Conservation (phyloP, 495 filamentous ascomycete genomes). For the Tirmania nivea region DNA sequence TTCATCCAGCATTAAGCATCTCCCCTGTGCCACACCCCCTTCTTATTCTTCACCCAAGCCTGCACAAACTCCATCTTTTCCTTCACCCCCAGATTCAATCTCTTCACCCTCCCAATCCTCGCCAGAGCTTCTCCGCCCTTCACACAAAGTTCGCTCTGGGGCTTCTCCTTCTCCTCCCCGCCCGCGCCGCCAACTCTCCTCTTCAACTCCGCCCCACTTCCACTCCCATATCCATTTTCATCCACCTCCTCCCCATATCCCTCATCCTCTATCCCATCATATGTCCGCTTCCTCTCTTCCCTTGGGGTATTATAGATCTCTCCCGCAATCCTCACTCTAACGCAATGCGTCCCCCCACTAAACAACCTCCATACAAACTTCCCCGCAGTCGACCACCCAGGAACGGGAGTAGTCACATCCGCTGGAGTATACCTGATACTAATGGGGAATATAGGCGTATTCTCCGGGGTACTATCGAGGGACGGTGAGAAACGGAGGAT, state of each 20-base stretch:
- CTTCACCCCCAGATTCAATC: slow-evolving; percentile 57
- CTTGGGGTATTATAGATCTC: slow-evolving; percentile 30
- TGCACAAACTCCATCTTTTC: slow-evolving; percentile 70
- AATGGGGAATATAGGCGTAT: slow-evolving; percentile 64
- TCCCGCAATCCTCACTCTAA: slow-evolving; percentile 74
- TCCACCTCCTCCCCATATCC: slow-evolving; percentile 12
- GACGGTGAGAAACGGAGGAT: slow-evolving; percentile 63
- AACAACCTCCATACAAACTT: slow-evolving; percentile 67
- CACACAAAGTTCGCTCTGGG: slow-evolving; percentile 26
- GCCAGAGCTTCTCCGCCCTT: slow-evolving; percentile 66
- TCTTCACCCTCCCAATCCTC: slow-evolving; percentile 72
- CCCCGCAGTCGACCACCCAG: slow-evolving; percentile 32
- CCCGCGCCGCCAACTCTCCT: slow-evolving; percentile 24
- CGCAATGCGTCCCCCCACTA: slow-evolving; percentile 66
- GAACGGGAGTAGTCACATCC: slow-evolving; percentile 80
- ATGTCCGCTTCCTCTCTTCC: slow-evolving; percentile 8
- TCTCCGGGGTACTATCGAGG: slow-evolving; percentile 39
- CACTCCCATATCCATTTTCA: slow-evolving; percentile 21
- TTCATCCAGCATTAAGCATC: too few species aligned
- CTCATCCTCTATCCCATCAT: slow-evolving; percentile 20
- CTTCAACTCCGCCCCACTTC: slow-evolving; percentile 29
- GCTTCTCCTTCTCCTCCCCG: slow-evolving; percentile 33
- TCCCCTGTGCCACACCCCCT: background rate
- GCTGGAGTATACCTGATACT: slow-evolving; percentile 68
- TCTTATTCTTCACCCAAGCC: slow-evolving; percentile 31